Percentiles rank a stretch among this genome's conserved stretches.
phyloP scores from a whole-genome alignment of 1,284 basidiomycete species.

The Moesziomyces antarcticus region DNA sequence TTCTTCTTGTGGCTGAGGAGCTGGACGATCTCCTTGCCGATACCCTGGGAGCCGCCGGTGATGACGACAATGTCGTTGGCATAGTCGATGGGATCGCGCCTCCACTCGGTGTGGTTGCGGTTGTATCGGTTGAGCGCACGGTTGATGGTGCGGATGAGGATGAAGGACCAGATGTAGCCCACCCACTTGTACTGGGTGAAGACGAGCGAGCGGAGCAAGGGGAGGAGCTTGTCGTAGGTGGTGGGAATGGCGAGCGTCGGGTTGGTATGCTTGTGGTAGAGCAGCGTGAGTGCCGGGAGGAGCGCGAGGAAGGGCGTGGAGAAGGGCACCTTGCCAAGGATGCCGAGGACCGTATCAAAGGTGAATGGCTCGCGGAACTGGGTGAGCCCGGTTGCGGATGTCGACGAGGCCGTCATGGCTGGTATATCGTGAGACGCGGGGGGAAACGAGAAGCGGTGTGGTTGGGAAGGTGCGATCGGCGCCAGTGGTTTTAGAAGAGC shows the following conservation, averaged over 20 bases:
- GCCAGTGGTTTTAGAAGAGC: background rate
- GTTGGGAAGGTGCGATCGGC: background rate
- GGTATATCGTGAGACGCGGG: background rate
- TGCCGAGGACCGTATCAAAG: slow-evolving; percentile 47
- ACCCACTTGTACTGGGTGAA: slow-evolving; percentile 56
- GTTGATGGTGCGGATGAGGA: slow-evolving; percentile 54
- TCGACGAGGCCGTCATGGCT: slow-evolving; percentile 16
- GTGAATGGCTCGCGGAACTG: slow-evolving; percentile 52
- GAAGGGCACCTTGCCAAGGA: slow-evolving; percentile 55
- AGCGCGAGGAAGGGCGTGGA: slow-evolving; percentile 55
- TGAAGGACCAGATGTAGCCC: slow-evolving; percentile 47
- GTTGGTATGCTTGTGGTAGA: slow-evolving; percentile 43
- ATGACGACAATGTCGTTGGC: slow-evolving; percentile 63
- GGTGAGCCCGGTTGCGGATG: slow-evolving; percentile 12
- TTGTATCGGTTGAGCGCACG: slow-evolving; percentile 51
- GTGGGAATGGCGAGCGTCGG: slow-evolving; percentile 6
- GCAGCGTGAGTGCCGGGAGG: slow-evolving; percentile 51
- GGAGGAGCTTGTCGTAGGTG: slow-evolving; percentile 11
- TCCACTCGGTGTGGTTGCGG: slow-evolving; percentile 56
- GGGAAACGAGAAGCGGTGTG: background rate
- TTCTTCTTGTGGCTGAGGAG: slow-evolving; percentile 50
- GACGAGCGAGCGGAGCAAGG: slow-evolving; percentile 40
- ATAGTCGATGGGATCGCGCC: slow-evolving; percentile 57
- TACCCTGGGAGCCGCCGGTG: slow-evolving; percentile 65
- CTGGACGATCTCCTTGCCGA: slow-evolving; percentile 65